Evolutionary conservation across 495 filamentous ascomycete genomes (phyloP), one percentile per base, ranked within the genome.

Genomic region (Aspergillus mulundensis): DNA sequence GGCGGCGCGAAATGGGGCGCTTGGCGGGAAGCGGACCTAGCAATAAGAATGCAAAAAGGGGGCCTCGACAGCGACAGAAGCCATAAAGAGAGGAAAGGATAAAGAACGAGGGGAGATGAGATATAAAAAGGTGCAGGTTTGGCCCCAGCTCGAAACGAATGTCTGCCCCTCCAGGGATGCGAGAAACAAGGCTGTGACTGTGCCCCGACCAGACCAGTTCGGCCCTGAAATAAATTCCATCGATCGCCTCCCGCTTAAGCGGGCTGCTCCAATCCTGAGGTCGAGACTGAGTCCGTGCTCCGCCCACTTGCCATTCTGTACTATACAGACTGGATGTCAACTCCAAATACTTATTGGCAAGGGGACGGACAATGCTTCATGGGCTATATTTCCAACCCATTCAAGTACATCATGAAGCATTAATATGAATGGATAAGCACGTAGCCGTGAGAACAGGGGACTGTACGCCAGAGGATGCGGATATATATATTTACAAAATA

Each of bases 1-100:
- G 34, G 40, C 48, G 34, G 24, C 20, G 18, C 48, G 34, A 19
- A 50, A 50, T 18, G 48, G 48, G 48, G 48, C 48, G 48, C 48
- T 50, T 50, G 34, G 48, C 48, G 48, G 48, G 24, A 18, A n/a
- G 5, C 23, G n/a, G 18, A 25, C 48, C 25, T 28, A 3, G 3
- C 4, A 28, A 28, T 28, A 28, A 28, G 25, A 28, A 28, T 28
- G 34, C 48, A 38, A 50, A 25, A 7, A 40, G 34, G 12, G 34
- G 12, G 32, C 32, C 32, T 40, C 4, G 2, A 16, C 1, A 8
- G 38, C 15, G n/a, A 10, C 18, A 3, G n/a, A 40, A 16, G 38
- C 38, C 38, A 40, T 40, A 18, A 18, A 18, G 8, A 40, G 38
- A 40, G 38, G 8, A 18, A 15, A 8, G 18, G n/a, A 16, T 10